phyloP scores from a whole-genome alignment of 2,329 filamentous ascomycete species.

The Dactylellina haptotyla region DNA sequence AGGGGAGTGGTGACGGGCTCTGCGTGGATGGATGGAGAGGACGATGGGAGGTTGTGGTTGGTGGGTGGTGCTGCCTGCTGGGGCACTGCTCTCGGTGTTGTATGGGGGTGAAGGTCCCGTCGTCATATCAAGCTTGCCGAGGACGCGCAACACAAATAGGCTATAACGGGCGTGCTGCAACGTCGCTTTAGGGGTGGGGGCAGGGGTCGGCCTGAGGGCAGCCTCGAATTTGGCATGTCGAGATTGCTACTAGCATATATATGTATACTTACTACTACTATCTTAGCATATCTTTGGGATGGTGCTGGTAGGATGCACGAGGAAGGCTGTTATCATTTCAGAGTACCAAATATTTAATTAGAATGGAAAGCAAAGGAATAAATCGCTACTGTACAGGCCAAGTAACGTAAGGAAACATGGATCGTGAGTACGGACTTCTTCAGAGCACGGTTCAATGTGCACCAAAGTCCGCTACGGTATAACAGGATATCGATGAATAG shows the following conservation, averaged over 20 bases:
- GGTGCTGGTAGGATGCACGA: no score
- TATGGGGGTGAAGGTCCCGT: constrained; percentile 29
- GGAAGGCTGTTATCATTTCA: constrained; percentile 28
- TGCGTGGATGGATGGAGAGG: not conserved
- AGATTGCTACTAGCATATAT: no score
- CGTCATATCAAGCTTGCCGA: constrained; percentile 39
- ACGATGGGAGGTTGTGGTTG: not conserved
- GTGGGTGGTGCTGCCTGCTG: no score
- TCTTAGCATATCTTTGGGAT: no score
- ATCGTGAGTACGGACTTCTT: not conserved
- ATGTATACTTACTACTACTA: no score
- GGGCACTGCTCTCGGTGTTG: no score
- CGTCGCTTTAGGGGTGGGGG: constrained; percentile 10
- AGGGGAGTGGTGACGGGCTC: constrained; percentile 3
- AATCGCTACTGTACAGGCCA: constrained; percentile 44
- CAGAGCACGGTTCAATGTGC: not conserved
- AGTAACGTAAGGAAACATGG: not conserved
- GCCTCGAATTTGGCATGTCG: no score
- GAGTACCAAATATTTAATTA: constrained; percentile 15
- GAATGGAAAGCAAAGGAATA: constrained; percentile 22
- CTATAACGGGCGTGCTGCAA: constrained; percentile 21
- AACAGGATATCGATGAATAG: no score
- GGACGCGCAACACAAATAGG: constrained; percentile 51
- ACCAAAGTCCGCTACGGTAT: not conserved
- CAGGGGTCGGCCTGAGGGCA: no score